Conservation (phyloP, 306 rosid species). For the Cucumis cinereus region DNA sequence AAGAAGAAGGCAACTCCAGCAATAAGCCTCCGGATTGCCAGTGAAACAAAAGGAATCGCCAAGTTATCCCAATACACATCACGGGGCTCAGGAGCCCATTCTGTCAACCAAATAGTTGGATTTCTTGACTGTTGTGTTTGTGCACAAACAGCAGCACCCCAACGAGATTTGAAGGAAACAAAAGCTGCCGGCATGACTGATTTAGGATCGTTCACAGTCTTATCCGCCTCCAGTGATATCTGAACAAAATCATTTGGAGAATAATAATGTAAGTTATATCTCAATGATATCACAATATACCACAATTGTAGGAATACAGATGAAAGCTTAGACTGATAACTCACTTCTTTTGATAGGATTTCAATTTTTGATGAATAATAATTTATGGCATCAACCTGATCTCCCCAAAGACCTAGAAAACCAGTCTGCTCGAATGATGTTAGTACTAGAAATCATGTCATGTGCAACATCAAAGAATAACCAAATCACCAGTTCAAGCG, state of each 20-base stretch:
- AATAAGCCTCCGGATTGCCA: conserved; percentile 74
- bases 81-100: conserved; percentile 98
- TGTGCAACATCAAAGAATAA: background rate
- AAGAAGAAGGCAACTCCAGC: conserved; percentile 89
- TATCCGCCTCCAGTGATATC: conserved; percentile 60
- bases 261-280: background rate
- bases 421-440: conserved; percentile 64
- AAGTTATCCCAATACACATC: conserved; percentile 90
- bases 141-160: conserved; percentile 98
- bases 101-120: conserved; percentile 86
- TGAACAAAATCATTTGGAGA: conserved; percentile 11
- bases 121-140: conserved; percentile 88
- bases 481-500: conserved; percentile 7
- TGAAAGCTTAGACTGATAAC: conserved; percentile 6
- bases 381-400: conserved; percentile 61
- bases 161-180: conserved; percentile 82
- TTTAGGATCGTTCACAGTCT: conserved; percentile 37
- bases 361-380: conserved; percentile 44
- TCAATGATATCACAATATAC: background rate
- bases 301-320: background rate
- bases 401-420: conserved; percentile 77
- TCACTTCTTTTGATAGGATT: conserved; percentile 51
- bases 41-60: conserved; percentile 88
- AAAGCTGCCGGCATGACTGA: conserved; percentile 77
- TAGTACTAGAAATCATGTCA: background rate